phyloP scores from a whole-genome alignment of 2,329 filamentous ascomycete species.

The Colletotrichum musae region DNA sequence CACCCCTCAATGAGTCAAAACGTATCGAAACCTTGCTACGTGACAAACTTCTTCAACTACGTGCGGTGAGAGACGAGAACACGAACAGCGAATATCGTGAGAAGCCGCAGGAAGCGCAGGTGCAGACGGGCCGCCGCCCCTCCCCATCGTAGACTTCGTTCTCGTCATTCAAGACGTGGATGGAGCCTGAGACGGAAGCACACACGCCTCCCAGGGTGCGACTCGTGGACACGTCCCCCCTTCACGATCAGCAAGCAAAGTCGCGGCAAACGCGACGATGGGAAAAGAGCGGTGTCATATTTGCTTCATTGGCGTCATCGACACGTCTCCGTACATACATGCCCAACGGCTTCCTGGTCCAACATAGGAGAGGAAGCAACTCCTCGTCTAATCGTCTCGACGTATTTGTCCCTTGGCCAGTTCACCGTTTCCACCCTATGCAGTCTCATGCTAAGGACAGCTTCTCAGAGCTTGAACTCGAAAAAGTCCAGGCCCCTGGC shows the following conservation, averaged over 20 bases:
- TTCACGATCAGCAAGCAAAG: constrained; percentile 1
- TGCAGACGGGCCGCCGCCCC: no score
- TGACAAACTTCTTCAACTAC: neutral
- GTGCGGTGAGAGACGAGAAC: neutral
- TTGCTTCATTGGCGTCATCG: constrained; percentile 23
- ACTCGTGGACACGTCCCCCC: neutral
- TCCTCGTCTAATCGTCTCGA: no score
- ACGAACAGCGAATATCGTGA: constrained; percentile 11
- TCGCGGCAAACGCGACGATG: constrained; percentile 10
- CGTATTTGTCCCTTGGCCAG: neutral
- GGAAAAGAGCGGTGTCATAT: constrained; percentile 29
- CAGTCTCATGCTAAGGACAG: neutral
- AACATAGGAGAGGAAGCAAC: no score
- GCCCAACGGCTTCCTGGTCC: neutral
- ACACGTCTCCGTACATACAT: neutral
- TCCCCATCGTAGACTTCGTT: neutral
- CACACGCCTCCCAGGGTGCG: neutral
- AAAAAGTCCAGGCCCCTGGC: constrained; percentile 74
- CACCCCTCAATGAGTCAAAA: constrained; percentile 9
- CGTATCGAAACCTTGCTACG: no score
- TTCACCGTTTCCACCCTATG: no score
- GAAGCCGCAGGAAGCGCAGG: constrained; percentile 33
- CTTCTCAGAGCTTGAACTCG: constrained; percentile 69
- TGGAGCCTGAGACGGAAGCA: neutral
- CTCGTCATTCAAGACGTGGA: neutral